These are phyloP conservation scores for Kernera saxatilis DNA, from an alignment of 345 rosid species.

Conservation along the genomic window DNA sequence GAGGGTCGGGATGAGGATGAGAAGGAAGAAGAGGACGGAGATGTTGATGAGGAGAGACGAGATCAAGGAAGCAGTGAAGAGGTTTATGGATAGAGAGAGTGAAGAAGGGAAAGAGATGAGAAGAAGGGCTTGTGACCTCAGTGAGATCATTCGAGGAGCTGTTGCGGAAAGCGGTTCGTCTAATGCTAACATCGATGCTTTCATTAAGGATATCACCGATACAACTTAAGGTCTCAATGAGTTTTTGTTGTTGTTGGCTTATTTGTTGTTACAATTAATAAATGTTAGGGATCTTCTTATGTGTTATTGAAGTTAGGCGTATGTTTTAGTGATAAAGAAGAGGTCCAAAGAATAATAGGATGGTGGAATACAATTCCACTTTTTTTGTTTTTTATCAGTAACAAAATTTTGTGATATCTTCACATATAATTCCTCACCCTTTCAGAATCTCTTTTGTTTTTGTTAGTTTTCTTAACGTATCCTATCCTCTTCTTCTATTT, in stretches of 20 bases:
- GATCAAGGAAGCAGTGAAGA: slow-evolving; percentile 26
- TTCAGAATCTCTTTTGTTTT: no score
- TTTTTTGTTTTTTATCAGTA: no score
- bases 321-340: no score
- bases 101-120: neutral
- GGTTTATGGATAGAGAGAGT: slow-evolving; percentile 15
- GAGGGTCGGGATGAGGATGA: slow-evolving; percentile 45
- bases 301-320: no score
- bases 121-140: neutral
- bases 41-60: slow-evolving; percentile 29
- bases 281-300: no score
- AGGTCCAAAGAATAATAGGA: no score
- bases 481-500: no score
- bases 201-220: slow-evolving; percentile 26
- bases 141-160: neutral
- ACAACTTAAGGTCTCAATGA: neutral
- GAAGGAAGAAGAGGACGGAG: neutral
- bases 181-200: slow-evolving; percentile 31
- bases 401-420: no score
- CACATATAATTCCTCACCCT: no score
- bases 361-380: no score
- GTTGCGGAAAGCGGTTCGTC: slow-evolving; percentile 25
- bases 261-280: neutral
- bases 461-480: no score
- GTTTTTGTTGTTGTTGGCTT: neutral